A percentile compares a stretch with the other conserved stretches of the same genome.
These are phyloP conservation scores for Bipolaris cookei DNA, from an alignment of 2,329 filamentous ascomycete species.

Conservation along the genomic window DNA sequence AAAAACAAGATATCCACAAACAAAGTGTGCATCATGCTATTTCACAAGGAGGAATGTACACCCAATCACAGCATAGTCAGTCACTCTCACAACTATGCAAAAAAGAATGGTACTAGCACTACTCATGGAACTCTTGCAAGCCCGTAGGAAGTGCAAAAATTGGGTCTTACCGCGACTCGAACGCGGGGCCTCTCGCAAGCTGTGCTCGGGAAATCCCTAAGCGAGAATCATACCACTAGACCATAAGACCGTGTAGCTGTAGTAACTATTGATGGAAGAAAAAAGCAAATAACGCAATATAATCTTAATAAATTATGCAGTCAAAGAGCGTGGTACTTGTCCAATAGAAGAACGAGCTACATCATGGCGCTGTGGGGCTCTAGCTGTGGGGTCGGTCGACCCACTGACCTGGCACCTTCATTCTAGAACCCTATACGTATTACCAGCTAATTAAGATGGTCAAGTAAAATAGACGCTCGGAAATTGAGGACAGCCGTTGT, in stretches of 20 bases:
- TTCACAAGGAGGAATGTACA: no score
- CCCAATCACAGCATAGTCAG: no score
- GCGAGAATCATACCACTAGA: conserved; percentile 75
- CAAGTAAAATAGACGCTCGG: no score
- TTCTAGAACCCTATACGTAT: background rate
- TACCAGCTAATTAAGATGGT: no score
- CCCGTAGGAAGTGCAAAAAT: conserved; percentile 3
- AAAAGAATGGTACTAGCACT: no score
- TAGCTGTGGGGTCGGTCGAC: background rate
- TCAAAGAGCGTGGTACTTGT: no score
- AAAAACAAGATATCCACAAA: no score
- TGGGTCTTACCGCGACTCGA: conserved; percentile 24
- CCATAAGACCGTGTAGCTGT: conserved; percentile 5
- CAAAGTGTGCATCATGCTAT: no score
- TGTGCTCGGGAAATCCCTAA: conserved; percentile 58
- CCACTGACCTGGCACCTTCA: background rate
- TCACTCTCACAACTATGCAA: no score
- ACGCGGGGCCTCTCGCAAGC: conserved; percentile 48
- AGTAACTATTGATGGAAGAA: conserved; percentile 3
- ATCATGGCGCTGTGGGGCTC: background rate
- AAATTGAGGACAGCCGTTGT: no score
- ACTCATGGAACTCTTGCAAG: no score
- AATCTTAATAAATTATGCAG: no score
- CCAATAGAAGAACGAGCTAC: background rate
- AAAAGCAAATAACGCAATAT: rapidly evolving